Percentiles rank a stretch among this genome's conserved stretches.
Evolutionary conservation across 306 rosid genomes (phyloP).

Genomic region (Castanea crenata): DNA sequence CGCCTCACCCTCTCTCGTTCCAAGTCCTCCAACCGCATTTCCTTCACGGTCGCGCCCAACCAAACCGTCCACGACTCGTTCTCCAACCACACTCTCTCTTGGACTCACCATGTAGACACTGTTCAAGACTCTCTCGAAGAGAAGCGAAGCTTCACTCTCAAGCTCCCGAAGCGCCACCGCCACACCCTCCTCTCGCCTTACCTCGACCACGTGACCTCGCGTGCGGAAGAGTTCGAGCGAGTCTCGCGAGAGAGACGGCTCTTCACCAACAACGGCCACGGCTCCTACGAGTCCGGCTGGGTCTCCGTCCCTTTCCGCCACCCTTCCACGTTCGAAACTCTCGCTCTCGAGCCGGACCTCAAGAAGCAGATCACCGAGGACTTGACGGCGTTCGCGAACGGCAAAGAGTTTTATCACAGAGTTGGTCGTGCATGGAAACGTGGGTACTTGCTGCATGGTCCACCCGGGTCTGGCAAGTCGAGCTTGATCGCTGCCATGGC

Average conservation of each 20-base stretch:
- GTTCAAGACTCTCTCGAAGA: constrained; percentile 82
- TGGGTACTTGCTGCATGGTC: constrained; percentile 78
- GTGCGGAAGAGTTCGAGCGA: constrained; percentile 73
- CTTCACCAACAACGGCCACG: constrained; percentile 70
- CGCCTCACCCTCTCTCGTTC: constrained; percentile 81
- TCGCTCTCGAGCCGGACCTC: constrained; percentile 62
- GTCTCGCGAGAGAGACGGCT: constrained; percentile 74
- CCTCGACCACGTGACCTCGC: constrained; percentile 58
- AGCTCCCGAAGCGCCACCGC: constrained; percentile 75
- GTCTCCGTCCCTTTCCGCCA: constrained; percentile 86
- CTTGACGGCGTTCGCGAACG: constrained; percentile 55
- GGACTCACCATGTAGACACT: constrained; percentile 87
- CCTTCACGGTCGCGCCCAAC: constrained; percentile 76
- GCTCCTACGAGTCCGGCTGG: constrained; percentile 81
- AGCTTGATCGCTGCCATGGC: constrained; percentile 90
- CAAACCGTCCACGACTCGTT: constrained; percentile 71
- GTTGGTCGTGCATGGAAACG: constrained; percentile 95
- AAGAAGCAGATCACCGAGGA: constrained; percentile 69
- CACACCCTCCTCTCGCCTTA: constrained; percentile 56
- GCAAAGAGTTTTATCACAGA: constrained; percentile 65
- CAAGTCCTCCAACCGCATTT: constrained; percentile 67
- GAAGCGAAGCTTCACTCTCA: constrained; percentile 73
- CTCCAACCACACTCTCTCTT: constrained; percentile 43
- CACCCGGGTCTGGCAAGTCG: constrained; percentile 89
- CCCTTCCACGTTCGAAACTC: constrained; percentile 77